Percentiles rank a stretch among this genome's conserved stretches.
Evolutionary conservation across 257 asterid genomes (phyloP).

Genomic region (Nemophila menziesii): DNA sequence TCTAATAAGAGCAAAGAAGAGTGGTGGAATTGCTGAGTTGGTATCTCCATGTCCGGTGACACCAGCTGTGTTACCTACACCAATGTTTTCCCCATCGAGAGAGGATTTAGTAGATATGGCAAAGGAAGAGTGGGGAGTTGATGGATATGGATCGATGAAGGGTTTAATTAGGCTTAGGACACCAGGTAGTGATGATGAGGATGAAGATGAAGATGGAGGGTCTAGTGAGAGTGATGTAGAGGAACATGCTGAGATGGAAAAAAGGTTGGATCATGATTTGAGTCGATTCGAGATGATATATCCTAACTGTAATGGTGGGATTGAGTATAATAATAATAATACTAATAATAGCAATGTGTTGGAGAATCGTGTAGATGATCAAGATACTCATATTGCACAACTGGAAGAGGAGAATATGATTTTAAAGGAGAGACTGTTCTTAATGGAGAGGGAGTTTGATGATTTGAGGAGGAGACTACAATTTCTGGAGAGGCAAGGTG

Average conservation of each 20-base stretch:
- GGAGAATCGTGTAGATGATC: slow-evolving; percentile 78
- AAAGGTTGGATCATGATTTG: slow-evolving; percentile 73
- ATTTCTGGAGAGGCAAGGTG: slow-evolving; percentile 41
- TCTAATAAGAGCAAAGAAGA: slow-evolving; percentile 59
- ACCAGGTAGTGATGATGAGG: slow-evolving; percentile 53
- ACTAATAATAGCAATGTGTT: slow-evolving; percentile 46
- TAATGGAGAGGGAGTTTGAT: slow-evolving; percentile 68
- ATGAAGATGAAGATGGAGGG: slow-evolving; percentile 55
- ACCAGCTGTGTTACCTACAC: slow-evolving; percentile 69
- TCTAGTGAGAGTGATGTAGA: slow-evolving; percentile 81
- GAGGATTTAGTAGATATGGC: slow-evolving; percentile 83
- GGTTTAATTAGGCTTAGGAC: slow-evolving; percentile 74
- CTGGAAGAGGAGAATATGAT: slow-evolving; percentile 68
- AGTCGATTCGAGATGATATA: slow-evolving; percentile 77
- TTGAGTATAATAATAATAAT: too few species aligned
- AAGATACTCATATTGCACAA: slow-evolving; percentile 66
- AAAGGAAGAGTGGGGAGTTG: slow-evolving; percentile 84
- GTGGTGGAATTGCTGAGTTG: slow-evolving; percentile 70
- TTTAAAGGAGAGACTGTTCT: slow-evolving; percentile 66
- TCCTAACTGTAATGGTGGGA: slow-evolving; percentile 33
- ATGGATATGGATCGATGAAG: slow-evolving; percentile 84
- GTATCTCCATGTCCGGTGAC: slow-evolving; percentile 75
- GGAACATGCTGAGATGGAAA: slow-evolving; percentile 75
- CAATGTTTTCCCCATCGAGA: slow-evolving; percentile 68
- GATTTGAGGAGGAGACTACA: slow-evolving; percentile 64